phyloP scores from a whole-genome alignment of 1,284 basidiomycete species.

The Albatrellus sp. region DNA sequence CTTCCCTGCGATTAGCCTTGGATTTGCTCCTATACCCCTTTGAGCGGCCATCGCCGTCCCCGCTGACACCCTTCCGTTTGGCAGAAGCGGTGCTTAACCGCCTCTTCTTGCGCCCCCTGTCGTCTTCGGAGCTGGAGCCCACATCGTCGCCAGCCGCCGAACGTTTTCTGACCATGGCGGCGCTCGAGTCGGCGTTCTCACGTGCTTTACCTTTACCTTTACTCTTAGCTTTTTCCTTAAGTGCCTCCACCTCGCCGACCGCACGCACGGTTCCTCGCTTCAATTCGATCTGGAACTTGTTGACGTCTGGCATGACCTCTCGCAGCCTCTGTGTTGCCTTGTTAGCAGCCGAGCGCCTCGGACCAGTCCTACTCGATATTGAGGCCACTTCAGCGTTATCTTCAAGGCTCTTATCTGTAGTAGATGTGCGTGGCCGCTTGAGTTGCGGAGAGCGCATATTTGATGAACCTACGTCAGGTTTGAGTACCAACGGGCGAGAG shows the following conservation, averaged over 20 bases:
- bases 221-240: constrained; percentile 10
- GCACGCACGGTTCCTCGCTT: constrained; percentile 25
- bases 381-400: constrained; percentile 5
- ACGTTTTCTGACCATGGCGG: constrained; percentile 12
- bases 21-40: neutral
- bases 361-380: constrained; percentile 15
- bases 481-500: neutral
- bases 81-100: constrained; percentile 8
- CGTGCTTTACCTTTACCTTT: constrained; percentile 11
- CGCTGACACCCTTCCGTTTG: constrained; percentile 10
- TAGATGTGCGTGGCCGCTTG: neutral
- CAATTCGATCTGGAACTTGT: constrained; percentile 55
- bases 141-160: constrained; percentile 14
- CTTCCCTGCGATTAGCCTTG: neutral
- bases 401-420: constrained; percentile 5
- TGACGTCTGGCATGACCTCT: constrained; percentile 68
- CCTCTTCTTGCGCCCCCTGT: constrained; percentile 10
- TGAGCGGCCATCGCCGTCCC: neutral
- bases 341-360: constrained; percentile 49
- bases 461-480: neutral
- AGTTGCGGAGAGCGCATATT: neutral
- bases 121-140: constrained; percentile 12
- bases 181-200: neutral
- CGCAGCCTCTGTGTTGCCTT: constrained; percentile 50
- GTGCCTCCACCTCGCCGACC: constrained; percentile 15